Conservation (phyloP, 2,329 filamentous ascomycete species). For the Arthrocladium fulminans region DNA sequence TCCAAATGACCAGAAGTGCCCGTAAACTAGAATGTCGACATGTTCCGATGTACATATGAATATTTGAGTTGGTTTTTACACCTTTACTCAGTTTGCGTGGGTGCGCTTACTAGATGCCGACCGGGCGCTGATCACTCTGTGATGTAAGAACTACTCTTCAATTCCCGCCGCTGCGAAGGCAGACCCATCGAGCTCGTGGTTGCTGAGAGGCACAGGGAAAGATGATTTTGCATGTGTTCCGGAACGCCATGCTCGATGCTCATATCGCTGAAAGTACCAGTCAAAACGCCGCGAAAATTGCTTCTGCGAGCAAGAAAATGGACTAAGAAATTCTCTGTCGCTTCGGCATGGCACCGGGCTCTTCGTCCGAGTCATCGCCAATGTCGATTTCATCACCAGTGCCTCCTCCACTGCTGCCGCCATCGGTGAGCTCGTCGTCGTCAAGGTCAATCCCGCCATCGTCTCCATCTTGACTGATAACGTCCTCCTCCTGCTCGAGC, state of each 20-base stretch:
- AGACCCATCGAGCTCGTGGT: too few relatives aligned
- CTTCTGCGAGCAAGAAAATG: not conserved
- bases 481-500: conserved; percentile 17
- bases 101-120: too few relatives aligned
- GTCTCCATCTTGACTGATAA: conserved; percentile 18
- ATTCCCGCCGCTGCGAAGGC: too few relatives aligned
- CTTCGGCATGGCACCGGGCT: conserved; percentile 19
- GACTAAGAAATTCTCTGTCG: conserved; percentile 15
- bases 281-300: not conserved
- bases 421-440: conserved; percentile 22
- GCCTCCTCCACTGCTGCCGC: conserved; percentile 20
- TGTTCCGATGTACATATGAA: too few relatives aligned
- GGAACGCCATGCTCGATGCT: not conserved
- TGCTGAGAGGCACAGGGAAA: too few relatives aligned
- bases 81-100: too few relatives aligned
- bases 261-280: not conserved
- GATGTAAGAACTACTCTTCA: too few relatives aligned
- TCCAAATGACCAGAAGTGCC: too few relatives aligned
- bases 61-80: too few relatives aligned
- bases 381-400: conserved; percentile 19
- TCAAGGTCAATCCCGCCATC: conserved; percentile 32
- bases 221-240: too few relatives aligned
- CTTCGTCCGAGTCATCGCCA: conserved; percentile 8
- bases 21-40: too few relatives aligned
- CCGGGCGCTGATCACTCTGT: too few relatives aligned